Percentiles rank a stretch among this genome's conserved stretches.
Evolutionary conservation across 331 rosid genomes (phyloP).

Genomic region (Cydonia oblonga): DNA sequence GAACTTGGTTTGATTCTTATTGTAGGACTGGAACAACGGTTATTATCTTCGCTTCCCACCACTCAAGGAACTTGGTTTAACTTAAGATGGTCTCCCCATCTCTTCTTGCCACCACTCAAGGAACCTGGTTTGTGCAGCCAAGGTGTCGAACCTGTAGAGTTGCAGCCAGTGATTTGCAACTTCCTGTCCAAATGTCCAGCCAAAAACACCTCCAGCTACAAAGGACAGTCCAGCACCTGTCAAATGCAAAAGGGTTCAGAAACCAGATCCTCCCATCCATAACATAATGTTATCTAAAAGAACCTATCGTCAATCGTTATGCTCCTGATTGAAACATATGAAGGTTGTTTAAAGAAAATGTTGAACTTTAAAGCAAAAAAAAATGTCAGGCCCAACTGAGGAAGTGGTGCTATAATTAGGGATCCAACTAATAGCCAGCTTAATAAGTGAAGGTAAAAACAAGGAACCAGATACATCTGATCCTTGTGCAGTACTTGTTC

Average conservation of each 20-base stretch:
- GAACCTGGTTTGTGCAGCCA: slow-evolving; percentile 59
- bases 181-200: slow-evolving; percentile 75
- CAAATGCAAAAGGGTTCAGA: not conserved
- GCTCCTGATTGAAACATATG: not conserved
- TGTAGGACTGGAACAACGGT: slow-evolving; percentile 9
- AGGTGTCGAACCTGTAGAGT: slow-evolving; percentile 64
- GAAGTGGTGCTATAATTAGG: not conserved
- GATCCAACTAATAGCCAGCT: not conserved
- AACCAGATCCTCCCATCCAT: not conserved
- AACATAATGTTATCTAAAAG: not conserved
- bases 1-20: slow-evolving; percentile 26
- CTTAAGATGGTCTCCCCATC: slow-evolving; percentile 25
- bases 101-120: slow-evolving; percentile 68
- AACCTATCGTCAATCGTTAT: not conserved
- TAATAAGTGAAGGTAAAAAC: not conserved
- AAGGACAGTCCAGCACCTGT: slow-evolving; percentile 65
- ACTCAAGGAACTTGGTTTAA: too few relatives aligned
- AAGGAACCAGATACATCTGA: not conserved
- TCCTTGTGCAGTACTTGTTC: not conserved
- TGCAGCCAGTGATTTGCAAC: slow-evolving; percentile 58
- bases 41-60: not conserved
- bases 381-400: not conserved
- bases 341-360: not conserved
- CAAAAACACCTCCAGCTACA: slow-evolving; percentile 63
- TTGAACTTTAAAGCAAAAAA: not conserved